phyloP scores from a whole-genome alignment of 1,284 basidiomycete species.

The Ceratobasidium sp. region DNA sequence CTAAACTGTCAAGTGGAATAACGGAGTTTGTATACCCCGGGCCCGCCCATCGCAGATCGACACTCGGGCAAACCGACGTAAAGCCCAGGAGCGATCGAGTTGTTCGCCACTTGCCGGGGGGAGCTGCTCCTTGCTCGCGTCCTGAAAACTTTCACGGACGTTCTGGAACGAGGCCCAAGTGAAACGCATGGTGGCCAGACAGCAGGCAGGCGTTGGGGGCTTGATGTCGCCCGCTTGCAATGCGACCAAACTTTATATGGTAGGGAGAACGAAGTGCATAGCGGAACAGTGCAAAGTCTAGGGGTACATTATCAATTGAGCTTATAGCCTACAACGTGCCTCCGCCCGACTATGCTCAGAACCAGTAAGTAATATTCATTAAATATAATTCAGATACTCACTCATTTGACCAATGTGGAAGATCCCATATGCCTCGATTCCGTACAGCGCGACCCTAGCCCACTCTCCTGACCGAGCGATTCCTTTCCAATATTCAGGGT shows the following conservation, averaged over 20 bases:
- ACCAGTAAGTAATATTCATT: conserved; percentile 1
- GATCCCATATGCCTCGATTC: conserved; percentile 83
- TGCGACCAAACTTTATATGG: neutral
- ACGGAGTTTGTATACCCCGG: conserved; percentile 8
- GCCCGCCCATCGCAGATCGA: neutral
- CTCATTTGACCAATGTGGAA: conserved; percentile 89
- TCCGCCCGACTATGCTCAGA: conserved; percentile 60
- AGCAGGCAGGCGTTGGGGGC: neutral
- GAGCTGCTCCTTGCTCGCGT: neutral
- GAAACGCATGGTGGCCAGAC: neutral
- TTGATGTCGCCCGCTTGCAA: neutral
- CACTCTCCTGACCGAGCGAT: conserved; percentile 76
- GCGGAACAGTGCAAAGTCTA: conserved; percentile 9
- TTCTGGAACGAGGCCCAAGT: neutral
- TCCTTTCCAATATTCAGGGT: conserved; percentile 73
- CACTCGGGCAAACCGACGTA: conserved; percentile 1
- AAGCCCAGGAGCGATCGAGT: neutral
- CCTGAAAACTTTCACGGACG: conserved; percentile 5
- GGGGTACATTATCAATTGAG: conserved; percentile 58
- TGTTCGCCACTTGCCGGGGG: conserved; percentile 4
- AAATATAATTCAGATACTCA: conserved; percentile 9
- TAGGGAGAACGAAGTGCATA: conserved; percentile 9
- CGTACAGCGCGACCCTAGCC: conserved; percentile 81
- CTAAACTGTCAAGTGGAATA: conserved; percentile 3
- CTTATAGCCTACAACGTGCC: conserved; percentile 85